Conservation (phyloP, 192 early-diverging fungal species). For the Umbelopsis isabellina region DNA sequence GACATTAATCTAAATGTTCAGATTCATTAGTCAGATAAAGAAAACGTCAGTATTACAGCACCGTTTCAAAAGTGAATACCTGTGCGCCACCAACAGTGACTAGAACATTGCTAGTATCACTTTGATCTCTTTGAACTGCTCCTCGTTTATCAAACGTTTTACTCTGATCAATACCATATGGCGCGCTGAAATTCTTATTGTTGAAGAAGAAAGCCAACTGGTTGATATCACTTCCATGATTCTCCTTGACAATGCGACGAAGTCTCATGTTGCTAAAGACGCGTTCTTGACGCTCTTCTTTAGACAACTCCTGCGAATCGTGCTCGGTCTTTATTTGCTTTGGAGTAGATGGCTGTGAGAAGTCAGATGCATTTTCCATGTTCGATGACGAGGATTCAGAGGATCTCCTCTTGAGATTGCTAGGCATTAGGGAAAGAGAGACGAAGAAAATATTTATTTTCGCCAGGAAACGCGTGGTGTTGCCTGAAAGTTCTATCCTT, state of each 20-base stretch:
- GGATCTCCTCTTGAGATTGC: constrained; percentile 10
- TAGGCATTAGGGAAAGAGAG: constrained; percentile 3
- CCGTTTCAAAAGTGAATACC: constrained; percentile 44
- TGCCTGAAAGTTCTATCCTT: no score
- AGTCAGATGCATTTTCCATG: constrained; percentile 13
- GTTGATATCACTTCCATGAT: constrained; percentile 77
- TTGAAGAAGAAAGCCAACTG: constrained; percentile 79
- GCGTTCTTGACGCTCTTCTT: constrained; percentile 26
- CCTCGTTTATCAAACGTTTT: constrained; percentile 77
- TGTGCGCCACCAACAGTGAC: constrained; percentile 72
- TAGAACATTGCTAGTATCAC: constrained; percentile 75
- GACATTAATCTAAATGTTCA: constrained; percentile 64
- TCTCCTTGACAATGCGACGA: constrained; percentile 88
- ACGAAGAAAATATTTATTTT: constrained; percentile 4
- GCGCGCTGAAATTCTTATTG: constrained; percentile 55
- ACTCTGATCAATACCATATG: constrained; percentile 52
- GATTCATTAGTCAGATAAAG: neutral
- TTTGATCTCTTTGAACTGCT: constrained; percentile 60
- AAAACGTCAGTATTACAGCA: neutral
- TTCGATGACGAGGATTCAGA: constrained; percentile 9
- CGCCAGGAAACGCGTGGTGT: constrained; percentile 1
- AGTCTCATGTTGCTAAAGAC: constrained; percentile 78
- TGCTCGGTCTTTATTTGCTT: constrained; percentile 11
- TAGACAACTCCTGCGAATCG: constrained; percentile 1
- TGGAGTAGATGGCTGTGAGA: constrained; percentile 11